phyloP scores from a whole-genome alignment of 371 early-diverging fungal genomes.

The Syncephalastrum contaminatum region DNA sequence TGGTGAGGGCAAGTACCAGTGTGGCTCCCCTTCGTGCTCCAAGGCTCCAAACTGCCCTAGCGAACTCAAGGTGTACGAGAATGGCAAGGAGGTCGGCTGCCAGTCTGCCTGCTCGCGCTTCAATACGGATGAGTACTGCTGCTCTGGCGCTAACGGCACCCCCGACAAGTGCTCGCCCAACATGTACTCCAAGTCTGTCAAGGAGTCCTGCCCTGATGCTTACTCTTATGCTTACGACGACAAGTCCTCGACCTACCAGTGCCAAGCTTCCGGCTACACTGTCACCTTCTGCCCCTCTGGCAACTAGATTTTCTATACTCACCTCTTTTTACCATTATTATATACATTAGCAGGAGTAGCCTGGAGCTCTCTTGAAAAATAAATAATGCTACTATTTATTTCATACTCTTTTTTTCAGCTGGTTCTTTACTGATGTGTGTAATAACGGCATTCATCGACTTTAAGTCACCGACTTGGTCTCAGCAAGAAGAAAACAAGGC shows the following conservation, averaged over 20 bases:
- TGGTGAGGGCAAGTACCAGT: constrained; percentile 16
- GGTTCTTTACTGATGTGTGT: too few species aligned
- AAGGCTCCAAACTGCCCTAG: constrained; percentile 33
- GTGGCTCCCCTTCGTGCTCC: constrained; percentile 30
- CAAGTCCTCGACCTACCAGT: constrained; percentile 37
- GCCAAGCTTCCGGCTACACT: constrained; percentile 34
- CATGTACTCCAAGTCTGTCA: constrained; percentile 29
- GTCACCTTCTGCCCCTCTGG: constrained; percentile 21
- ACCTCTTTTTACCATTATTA: too few species aligned
- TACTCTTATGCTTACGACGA: constrained; percentile 61
- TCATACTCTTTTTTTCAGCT: too few species aligned
- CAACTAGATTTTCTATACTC: too few species aligned
- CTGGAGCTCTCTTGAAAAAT: too few species aligned
- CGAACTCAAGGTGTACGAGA: constrained; percentile 22
- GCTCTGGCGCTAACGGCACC: constrained; percentile 32
- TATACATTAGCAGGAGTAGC: too few species aligned
- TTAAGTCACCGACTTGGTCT: too few species aligned
- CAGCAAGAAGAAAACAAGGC: too few species aligned
- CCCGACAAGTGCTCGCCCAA: constrained; percentile 26
- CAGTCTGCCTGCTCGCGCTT: constrained; percentile 39
- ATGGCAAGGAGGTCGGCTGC: constrained; percentile 30
- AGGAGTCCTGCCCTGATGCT: constrained; percentile 43
- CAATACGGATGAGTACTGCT: constrained; percentile 37
- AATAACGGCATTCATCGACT: too few species aligned
- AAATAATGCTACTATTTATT: too few species aligned